Evolutionary conservation across 2,329 filamentous ascomycete genomes (phyloP).

Genomic region (Aspergillus sojae): DNA sequence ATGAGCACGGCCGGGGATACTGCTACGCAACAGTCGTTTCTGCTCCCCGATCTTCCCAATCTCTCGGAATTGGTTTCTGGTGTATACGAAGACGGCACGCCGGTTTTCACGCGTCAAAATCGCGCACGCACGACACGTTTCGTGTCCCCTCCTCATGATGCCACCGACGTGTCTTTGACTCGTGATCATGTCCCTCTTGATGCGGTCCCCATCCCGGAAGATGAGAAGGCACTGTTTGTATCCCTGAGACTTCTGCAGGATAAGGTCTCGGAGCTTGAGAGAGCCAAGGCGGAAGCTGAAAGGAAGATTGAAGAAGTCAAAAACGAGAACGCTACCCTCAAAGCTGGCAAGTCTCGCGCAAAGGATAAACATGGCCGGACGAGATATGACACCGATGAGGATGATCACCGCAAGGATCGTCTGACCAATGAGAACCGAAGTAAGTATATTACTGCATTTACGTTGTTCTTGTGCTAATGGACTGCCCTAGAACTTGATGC

Average conservation of each 20-base stretch:
- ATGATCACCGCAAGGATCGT: slow-evolving; percentile 40
- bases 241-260: slow-evolving; percentile 62
- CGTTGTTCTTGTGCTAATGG: slow-evolving; percentile 26
- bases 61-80: slow-evolving; percentile 64
- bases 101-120: slow-evolving; percentile 56
- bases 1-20: slow-evolving; percentile 44
- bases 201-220: slow-evolving; percentile 59
- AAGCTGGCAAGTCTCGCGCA: slow-evolving; percentile 42
- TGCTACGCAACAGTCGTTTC: slow-evolving; percentile 61
- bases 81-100: slow-evolving; percentile 60
- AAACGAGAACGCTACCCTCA: slow-evolving; percentile 55
- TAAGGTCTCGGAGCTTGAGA: slow-evolving; percentile 59
- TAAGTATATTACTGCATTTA: slow-evolving; percentile 29
- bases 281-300: slow-evolving; percentile 56
- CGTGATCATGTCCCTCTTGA: slow-evolving; percentile 53
- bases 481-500: slow-evolving; percentile 50
- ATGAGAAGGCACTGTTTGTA: slow-evolving; percentile 66
- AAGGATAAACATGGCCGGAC: slow-evolving; percentile 41
- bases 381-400: slow-evolving; percentile 49
- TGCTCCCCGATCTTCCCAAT: slow-evolving; percentile 63
- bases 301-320: slow-evolving; percentile 55
- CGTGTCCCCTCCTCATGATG: slow-evolving; percentile 48
- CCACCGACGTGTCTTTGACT: slow-evolving; percentile 33
- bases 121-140: slow-evolving; percentile 57
- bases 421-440: slow-evolving; percentile 42